Evolutionary conservation across 176 grass and related monocot species (phyloP).

Genomic region (Oryza australiensis): DNA sequence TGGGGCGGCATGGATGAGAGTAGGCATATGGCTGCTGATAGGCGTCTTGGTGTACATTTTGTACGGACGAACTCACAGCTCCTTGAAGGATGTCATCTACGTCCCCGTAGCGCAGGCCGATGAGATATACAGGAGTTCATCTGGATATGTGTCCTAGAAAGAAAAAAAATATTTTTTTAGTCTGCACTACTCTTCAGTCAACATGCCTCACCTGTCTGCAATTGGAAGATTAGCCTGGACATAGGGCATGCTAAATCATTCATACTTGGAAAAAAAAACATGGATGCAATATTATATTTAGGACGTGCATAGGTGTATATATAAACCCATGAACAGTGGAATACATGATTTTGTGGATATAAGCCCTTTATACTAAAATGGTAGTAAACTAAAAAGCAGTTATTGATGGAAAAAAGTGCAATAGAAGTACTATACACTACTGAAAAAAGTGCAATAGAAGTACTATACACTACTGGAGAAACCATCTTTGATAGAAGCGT

Average conservation of each 20-base stretch:
- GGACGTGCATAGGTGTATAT: background rate
- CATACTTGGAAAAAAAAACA: background rate
- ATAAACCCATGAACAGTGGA: no score
- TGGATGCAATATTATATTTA: background rate
- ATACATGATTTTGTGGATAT: no score
- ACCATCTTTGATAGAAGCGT: no score
- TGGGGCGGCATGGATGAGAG: conserved; percentile 61
- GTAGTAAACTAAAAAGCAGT: no score
- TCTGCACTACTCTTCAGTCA: background rate
- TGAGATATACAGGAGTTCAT: conserved; percentile 62
- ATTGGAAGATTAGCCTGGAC: background rate
- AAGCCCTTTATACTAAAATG: no score
- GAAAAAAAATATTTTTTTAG: background rate
- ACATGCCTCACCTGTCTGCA: background rate
- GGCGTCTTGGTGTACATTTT: conserved; percentile 85
- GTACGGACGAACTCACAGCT: conserved; percentile 85
- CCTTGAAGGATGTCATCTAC: conserved; percentile 58
- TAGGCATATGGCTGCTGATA: conserved; percentile 79
- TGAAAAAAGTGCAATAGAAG: no score
- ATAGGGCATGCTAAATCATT: background rate
- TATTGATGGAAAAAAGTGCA: no score
- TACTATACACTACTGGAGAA: no score
- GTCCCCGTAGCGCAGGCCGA: conserved; percentile 51
- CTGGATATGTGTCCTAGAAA: conserved; percentile 39
- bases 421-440: no score